Conservation (phyloP, 2,329 filamentous ascomycete species). For the Colletotrichum siamense region DNA sequence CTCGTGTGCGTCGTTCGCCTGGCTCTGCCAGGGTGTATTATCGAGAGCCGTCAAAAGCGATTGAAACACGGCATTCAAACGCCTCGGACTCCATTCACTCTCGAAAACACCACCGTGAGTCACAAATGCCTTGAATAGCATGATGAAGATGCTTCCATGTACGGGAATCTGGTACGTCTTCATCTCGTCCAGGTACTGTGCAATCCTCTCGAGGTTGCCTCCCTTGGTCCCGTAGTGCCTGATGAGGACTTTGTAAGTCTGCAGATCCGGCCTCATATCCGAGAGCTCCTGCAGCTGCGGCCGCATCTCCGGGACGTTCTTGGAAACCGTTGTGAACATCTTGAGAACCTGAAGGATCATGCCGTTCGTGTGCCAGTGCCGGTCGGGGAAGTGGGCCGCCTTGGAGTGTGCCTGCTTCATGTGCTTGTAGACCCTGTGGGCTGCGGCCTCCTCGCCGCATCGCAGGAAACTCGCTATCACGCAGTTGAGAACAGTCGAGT, state of each 20-base stretch:
- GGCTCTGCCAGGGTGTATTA: slow-evolving; percentile 27
- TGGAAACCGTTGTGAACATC: slow-evolving; percentile 61
- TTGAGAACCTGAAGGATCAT: slow-evolving; percentile 61
- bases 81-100: slow-evolving; percentile 73
- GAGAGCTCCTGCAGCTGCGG: slow-evolving; percentile 64
- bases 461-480: slow-evolving; percentile 81
- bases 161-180: slow-evolving; percentile 68
- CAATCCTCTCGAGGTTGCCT: slow-evolving; percentile 76
- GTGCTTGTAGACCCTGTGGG: slow-evolving; percentile 79
- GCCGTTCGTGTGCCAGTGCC: slow-evolving; percentile 51
- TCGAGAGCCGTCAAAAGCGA: slow-evolving; percentile 66
- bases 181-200: slow-evolving; percentile 82
- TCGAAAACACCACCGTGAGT: slow-evolving; percentile 69
- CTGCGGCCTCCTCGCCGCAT: slow-evolving; percentile 77
- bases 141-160: slow-evolving; percentile 78
- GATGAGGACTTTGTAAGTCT: slow-evolving; percentile 82
- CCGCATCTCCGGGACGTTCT: slow-evolving; percentile 60
- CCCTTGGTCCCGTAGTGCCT: slow-evolving; percentile 72
- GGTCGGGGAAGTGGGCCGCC: slow-evolving; percentile 43
- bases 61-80: slow-evolving; percentile 72
- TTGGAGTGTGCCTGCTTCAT: slow-evolving; percentile 73
- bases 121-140: slow-evolving; percentile 83
- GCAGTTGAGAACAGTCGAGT: slow-evolving; percentile 85
- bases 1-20: slow-evolving; percentile 29
- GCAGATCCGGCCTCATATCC: slow-evolving; percentile 74